Evolutionary conservation across 1,139 yeast genomes (phyloP).

Genomic region (Yamadazyma oceani): DNA sequence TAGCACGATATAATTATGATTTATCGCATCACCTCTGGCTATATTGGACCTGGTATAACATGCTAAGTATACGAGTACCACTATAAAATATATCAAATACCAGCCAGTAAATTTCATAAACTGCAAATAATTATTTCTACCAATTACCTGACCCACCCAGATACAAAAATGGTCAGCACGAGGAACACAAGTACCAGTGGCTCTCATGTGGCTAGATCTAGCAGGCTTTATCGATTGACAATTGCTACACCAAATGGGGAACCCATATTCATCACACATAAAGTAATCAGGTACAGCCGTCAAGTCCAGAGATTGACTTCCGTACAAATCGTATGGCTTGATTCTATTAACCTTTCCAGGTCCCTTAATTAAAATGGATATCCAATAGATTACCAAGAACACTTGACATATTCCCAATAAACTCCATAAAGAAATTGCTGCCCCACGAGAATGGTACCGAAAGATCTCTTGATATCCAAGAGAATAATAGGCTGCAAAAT

Average conservation of each 20-base stretch:
- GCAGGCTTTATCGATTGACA: slow-evolving; percentile 55
- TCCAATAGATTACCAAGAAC: slow-evolving; percentile 33
- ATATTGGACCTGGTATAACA: slow-evolving; percentile 28
- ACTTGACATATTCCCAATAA: slow-evolving; percentile 28
- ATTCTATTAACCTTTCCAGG: slow-evolving; percentile 34
- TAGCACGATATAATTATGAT: slow-evolving; percentile 48
- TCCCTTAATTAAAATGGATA: slow-evolving; percentile 25
- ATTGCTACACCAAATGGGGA: slow-evolving; percentile 58
- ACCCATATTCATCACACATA: slow-evolving; percentile 58
- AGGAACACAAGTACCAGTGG: slow-evolving; percentile 47
- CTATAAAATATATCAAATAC: slow-evolving; percentile 32
- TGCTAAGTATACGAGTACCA: slow-evolving; percentile 25
- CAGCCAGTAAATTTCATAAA: slow-evolving; percentile 51
- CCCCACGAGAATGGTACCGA: slow-evolving; percentile 27
- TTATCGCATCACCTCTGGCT: slow-evolving; percentile 24
- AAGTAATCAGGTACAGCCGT: slow-evolving; percentile 48
- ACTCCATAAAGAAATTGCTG: slow-evolving; percentile 39
- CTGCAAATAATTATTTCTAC: slow-evolving; percentile 50
- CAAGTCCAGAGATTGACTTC: slow-evolving; percentile 14
- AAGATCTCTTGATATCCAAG: slow-evolving; percentile 40
- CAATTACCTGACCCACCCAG: slow-evolving; percentile 62
- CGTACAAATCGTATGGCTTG: slow-evolving; percentile 28
- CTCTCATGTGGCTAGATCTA: slow-evolving; percentile 57
- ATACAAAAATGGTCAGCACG: slow-evolving; percentile 67
- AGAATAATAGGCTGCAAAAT: slow-evolving; percentile 34